phyloP scores from a whole-genome alignment of 2,329 filamentous ascomycete species.

The Colletotrichum neosansevieriae region DNA sequence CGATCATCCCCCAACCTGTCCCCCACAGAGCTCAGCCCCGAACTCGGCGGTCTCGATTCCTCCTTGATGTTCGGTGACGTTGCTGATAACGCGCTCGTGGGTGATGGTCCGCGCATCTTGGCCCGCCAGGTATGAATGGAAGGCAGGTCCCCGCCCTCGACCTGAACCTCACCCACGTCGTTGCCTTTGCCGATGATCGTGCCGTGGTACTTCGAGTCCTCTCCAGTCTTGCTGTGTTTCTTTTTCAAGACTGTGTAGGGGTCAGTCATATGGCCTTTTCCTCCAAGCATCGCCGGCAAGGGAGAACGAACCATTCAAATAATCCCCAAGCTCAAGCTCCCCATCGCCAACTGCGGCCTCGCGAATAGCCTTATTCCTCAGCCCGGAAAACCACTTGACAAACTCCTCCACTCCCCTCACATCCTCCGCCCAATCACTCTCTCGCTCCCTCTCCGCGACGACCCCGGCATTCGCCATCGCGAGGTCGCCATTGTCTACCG shows the following conservation, averaged over 20 bases:
- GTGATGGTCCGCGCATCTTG: conserved; percentile 49
- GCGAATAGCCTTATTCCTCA: conserved; percentile 82
- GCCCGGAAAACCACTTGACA: conserved; percentile 81
- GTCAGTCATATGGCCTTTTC: neutral
- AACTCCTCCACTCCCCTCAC: conserved; percentile 82
- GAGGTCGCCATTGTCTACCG: conserved; percentile 66
- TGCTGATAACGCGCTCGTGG: conserved; percentile 39
- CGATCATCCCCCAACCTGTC: conserved; percentile 58
- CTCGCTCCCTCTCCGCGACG: conserved; percentile 15
- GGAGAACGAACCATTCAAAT: conserved; percentile 68
- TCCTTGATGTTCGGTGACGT: conserved; percentile 39
- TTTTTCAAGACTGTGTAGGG: conserved; percentile 78
- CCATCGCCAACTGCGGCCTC: conserved; percentile 82
- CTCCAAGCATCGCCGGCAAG: too few species aligned
- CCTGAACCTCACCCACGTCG: conserved; percentile 75
- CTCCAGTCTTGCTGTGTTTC: conserved; percentile 90
- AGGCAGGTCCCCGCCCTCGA: conserved; percentile 80
- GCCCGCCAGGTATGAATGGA: conserved; percentile 76
- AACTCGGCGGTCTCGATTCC: conserved; percentile 62
- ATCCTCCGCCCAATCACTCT: conserved; percentile 59
- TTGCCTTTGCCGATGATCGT: conserved; percentile 82
- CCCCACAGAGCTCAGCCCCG: conserved; percentile 68
- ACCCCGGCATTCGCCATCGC: conserved; percentile 19
- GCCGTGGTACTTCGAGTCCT: conserved; percentile 86
- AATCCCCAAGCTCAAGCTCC: conserved; percentile 74